Evolutionary conservation across 179 eudicot species (phyloP).

Genomic region (Spinacia oleracea): DNA sequence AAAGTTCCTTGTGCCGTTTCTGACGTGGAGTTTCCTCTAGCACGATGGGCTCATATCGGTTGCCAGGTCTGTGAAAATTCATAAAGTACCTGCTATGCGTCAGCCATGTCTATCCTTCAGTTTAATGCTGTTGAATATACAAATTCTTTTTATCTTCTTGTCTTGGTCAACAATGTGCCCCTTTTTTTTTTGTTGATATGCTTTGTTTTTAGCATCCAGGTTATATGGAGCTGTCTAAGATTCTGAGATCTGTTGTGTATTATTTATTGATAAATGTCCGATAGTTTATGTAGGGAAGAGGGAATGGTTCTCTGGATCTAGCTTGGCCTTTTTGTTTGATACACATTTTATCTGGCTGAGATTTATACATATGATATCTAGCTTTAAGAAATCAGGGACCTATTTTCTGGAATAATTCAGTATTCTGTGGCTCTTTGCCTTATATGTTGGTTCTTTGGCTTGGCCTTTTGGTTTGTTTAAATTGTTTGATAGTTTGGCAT

Average conservation of each 20-base stretch:
- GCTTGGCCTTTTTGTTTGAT: background rate
- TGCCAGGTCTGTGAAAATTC: slow-evolving; percentile 55
- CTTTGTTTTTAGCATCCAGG: background rate
- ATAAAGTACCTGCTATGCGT: background rate
- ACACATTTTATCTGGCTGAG: background rate
- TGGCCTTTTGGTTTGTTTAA: background rate
- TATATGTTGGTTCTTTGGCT: background rate
- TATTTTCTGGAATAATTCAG: background rate
- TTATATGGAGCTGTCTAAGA: background rate
- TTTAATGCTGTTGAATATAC: background rate
- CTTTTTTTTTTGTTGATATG: background rate
- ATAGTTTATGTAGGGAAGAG: background rate
- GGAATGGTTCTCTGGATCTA: background rate
- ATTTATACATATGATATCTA: background rate
- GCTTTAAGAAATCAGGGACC: background rate
- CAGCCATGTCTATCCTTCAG: background rate
- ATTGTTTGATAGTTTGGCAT: background rate
- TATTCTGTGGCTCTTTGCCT: background rate
- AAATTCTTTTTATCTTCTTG: background rate
- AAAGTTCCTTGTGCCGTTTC: slow-evolving; percentile 40
- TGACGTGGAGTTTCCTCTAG: slow-evolving; percentile 48
- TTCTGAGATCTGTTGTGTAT: background rate
- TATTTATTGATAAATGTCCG: background rate
- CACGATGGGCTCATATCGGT: slow-evolving; percentile 82
- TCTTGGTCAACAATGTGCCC: background rate